phyloP scores from a whole-genome alignment of 176 grass and related monocot species.

The Carex pumila region DNA sequence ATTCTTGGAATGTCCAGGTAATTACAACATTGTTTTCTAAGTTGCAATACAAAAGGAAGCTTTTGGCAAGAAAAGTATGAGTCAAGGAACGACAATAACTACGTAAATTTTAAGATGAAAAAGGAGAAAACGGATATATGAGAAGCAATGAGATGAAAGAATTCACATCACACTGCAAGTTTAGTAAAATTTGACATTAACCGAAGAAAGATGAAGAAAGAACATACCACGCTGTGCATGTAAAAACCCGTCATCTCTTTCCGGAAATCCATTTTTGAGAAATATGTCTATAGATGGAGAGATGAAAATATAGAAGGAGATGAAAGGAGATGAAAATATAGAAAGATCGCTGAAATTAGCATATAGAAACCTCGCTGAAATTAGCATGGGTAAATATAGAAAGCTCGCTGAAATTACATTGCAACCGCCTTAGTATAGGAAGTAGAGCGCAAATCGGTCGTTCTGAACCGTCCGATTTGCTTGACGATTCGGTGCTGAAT shows the following conservation, averaged over 20 bases:
- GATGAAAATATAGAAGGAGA: no score
- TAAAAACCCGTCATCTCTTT: slow-evolving; percentile 24
- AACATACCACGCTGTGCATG: slow-evolving; percentile 22
- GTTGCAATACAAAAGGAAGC: background rate
- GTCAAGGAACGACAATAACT: background rate
- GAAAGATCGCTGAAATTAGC: no score
- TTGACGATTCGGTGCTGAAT: no score
- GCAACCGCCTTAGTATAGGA: no score
- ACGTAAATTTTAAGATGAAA: background rate
- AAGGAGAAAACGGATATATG: background rate
- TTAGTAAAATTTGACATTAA: background rate
- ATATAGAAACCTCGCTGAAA: no score
- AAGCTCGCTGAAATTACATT: background rate
- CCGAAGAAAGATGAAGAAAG: background rate
- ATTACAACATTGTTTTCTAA: background rate
- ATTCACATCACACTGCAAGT: background rate
- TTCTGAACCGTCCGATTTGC: no score
- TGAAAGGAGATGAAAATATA: background rate
- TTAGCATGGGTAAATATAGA: background rate
- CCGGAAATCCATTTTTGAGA: slow-evolving; percentile 25
- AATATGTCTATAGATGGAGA: no score
- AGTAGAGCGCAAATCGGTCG: no score
- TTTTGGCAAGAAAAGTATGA: background rate
- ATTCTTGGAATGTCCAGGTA: background rate
- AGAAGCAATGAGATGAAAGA: background rate